Evolutionary conservation across 108 stramenopile species (phyloP), one percentile per base, ranked within the genome.

Genomic region (Nitzschia sp.): DNA sequence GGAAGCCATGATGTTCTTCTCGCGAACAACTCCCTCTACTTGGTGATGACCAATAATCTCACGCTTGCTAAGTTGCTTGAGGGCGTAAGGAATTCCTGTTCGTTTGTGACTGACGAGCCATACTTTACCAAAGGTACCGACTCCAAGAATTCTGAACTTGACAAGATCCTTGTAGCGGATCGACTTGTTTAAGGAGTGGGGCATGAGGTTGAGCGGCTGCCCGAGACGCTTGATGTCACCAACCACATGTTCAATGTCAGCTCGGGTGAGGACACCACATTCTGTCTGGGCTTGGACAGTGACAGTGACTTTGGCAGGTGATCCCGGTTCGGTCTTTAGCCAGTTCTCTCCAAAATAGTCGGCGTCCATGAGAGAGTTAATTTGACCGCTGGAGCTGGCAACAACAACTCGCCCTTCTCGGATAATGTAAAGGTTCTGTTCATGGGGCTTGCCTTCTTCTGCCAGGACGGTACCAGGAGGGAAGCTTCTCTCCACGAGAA

Each of bases 11-110:
- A 92, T 94, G 54, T 91, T 92, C 86, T 93, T 91, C 70, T 95
- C 91, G 53, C 92, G 81, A 53, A 90, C 87, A 7, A 95, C 92
- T 66, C 92, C 90, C 60, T 92, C 89, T 53, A 96, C 93, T 85
- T 99, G 98, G 70, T 98, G 97, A 76, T 96, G 95, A 40, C 93
- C 95, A 64, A 98, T 96, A 83, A 98, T 96, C 69, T 98, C 93
- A 34, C 95, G 81, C 80, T 97, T 97, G 57, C 75, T 84, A 71
- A 93, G 66, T 78, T 93, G 90, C 58, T 97, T 97, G 51, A 97
- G 82, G 37, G 96, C 96, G 50, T 93, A 97, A 8, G 89, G 84
- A 17, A 51, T 70, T 14, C 87, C 80, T 6, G 86, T 80, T 59
- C 76, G 80, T 72, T 86, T 92, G 81, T 98, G 93, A 75, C 92